Evolutionary conservation across 1,284 basidiomycete species (phyloP), one percentile per base, ranked within the genome.

Genomic region (Meira miltonrushii): DNA sequence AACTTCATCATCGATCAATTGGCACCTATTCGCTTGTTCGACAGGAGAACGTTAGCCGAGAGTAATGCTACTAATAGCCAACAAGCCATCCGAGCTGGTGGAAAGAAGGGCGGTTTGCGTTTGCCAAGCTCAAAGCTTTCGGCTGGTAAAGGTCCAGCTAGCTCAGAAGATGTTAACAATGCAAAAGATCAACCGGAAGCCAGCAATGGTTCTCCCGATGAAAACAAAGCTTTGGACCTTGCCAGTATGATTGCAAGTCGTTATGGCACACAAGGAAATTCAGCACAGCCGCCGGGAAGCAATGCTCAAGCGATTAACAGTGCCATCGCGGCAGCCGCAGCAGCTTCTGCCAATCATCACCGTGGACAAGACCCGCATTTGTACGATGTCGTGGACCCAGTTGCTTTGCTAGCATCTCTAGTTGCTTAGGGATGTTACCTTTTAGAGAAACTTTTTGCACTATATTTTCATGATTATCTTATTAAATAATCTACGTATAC

Each of bases 351-450:
- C 8, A 41, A 13, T 33, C 54, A 56, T 25, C 65, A 70, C 40
- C 64, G 67, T 21, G 64, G 64, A 52, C 68, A 64, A 46, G 73
- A 74, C 33, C 55, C 55, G n/a, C 69, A 75, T 49, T 63, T 71
- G 41, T 76, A 64, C 59, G 74, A 76, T 37, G 74, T 76, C 2
- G 72, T 74, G 9, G 74, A 76, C 55, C 71, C 74, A 0, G 69
- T 68, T 13, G 71, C 71, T 1, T 59, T 76, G 13, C 67, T 75
- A 25, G 69, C 65, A 3, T 43, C 47, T 37, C 54, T 70, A 28
- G 69, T 64, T 57, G 66, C 71, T 33, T 66, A 11, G 17, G 61
- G n/a, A 37, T 49, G 2, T 54, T 25, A 21, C 44, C 44, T 11
- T 46, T 21, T 46, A 46, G 17, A 37, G 50, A 15, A 15, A 37